Evolutionary conservation across 352 stramenopile species (phyloP).

Genomic region (Phytopythium litorale): DNA sequence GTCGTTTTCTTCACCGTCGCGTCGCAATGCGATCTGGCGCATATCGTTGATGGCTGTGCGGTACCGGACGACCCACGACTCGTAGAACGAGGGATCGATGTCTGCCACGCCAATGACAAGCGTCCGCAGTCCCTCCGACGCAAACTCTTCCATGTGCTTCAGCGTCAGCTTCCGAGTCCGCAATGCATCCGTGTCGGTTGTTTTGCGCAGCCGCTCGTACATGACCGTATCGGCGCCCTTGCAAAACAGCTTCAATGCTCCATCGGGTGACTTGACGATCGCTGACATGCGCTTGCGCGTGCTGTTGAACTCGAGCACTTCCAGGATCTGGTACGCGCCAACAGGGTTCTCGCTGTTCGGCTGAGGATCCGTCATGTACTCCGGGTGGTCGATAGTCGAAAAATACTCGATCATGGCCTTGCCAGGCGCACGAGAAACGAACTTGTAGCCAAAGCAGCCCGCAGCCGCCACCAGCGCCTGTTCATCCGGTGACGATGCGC

Average conservation of each 20-base stretch:
- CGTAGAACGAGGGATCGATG: slow-evolving; percentile 57
- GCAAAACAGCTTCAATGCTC: slow-evolving; percentile 71
- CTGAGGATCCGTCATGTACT: slow-evolving; percentile 24
- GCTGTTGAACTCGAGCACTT: slow-evolving; percentile 94
- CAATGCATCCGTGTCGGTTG: slow-evolving; percentile 38
- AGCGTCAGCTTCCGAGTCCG: slow-evolving; percentile 63
- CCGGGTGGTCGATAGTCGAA: slow-evolving; percentile 41
- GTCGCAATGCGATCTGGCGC: slow-evolving; percentile 79
- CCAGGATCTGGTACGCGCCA: slow-evolving; percentile 81
- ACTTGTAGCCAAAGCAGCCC: slow-evolving; percentile 82
- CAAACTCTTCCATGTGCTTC: slow-evolving; percentile 88
- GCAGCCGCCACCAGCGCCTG: slow-evolving; percentile 85
- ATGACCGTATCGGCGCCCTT: slow-evolving; percentile 90
- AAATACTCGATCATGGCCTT: slow-evolving; percentile 78
- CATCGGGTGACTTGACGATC: slow-evolving; percentile 58
- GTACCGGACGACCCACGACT: slow-evolving; percentile 63
- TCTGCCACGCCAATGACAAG: slow-evolving; percentile 76
- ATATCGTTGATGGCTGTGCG: slow-evolving; percentile 82
- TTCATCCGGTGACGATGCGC: slow-evolving; percentile 90
- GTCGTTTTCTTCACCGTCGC: slow-evolving; percentile 65
- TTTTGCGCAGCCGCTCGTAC: slow-evolving; percentile 69
- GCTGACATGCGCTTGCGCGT: slow-evolving; percentile 96
- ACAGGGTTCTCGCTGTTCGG: slow-evolving; percentile 27
- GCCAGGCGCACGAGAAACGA: slow-evolving; percentile 59
- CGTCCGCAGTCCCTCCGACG: slow-evolving; percentile 86